phyloP scores from a whole-genome alignment of 106 monocot genomes.

The Allium cepa region DNA sequence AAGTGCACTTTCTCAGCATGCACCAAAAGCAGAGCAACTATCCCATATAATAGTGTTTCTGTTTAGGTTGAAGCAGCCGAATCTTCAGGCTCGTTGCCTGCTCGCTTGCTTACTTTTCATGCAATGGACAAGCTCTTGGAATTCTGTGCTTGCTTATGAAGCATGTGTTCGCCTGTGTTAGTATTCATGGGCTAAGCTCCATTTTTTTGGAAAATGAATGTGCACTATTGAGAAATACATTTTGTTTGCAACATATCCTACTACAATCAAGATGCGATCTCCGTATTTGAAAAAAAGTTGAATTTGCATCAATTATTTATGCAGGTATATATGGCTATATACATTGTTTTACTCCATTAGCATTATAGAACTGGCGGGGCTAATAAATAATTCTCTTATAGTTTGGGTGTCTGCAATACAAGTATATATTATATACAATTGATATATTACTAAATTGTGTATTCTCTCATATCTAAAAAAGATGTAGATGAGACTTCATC shows the following conservation, averaged over 20 bases:
- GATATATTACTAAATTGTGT: too few species aligned
- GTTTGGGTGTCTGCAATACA: too few species aligned
- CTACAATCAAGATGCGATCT: too few species aligned
- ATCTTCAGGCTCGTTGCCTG: constrained; percentile 52
- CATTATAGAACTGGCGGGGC: too few species aligned
- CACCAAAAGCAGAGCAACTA: constrained; percentile 19
- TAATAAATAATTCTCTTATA: too few species aligned
- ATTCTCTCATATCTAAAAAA: too few species aligned
- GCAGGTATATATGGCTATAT: too few species aligned
- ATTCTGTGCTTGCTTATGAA: constrained; percentile 90
- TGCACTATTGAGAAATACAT: constrained; percentile 64
- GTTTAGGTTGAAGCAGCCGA: constrained; percentile 22
- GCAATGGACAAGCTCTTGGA: constrained; percentile 84
- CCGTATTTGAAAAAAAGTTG: too few species aligned
- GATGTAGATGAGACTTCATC: too few species aligned
- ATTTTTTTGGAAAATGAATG: constrained; percentile 92
- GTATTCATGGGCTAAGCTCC: constrained; percentile 98
- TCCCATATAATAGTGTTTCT: constrained; percentile 31
- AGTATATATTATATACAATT: too few species aligned
- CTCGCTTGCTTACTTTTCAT: constrained; percentile 72
- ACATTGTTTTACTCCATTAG: too few species aligned
- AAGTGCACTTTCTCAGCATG: constrained; percentile 14
- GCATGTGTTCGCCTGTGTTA: constrained; percentile 91
- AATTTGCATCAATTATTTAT: too few species aligned
- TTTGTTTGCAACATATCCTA: constrained; percentile 13